Base-by-base conservation (phyloP, 192 early-diverging fungal species). In the Coemansia sp. region DNA sequence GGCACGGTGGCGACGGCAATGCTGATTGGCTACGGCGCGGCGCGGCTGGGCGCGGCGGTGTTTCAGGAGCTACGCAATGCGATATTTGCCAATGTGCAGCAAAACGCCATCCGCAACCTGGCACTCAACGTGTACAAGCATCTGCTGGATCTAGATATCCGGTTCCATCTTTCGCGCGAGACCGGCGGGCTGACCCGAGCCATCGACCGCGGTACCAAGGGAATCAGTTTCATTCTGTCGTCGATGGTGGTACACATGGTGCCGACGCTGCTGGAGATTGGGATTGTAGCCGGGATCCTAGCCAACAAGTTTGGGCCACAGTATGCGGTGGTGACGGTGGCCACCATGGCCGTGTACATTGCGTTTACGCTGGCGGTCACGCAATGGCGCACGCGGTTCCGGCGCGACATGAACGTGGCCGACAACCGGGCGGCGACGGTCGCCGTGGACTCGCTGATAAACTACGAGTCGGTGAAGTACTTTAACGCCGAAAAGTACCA, bases 391-490 rank as follows among this genome's bases (percentile, higher is more conserved):
- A 87, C 86, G 29, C 78, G 83, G 63, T 87, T 90, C 73, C 85
- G 97, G 22, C 87, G 87, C 38, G 77, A 92, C 42, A 96, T 96
- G 81, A 99, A 99, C 64, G 78, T 83, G 20, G 95, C 97, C 11
- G 97, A 99, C 60, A 99, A 98, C 66, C 70, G 87, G 64, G 97
- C 94, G 5, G 95, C 97, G 0, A 86, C 91, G 6, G 84, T 87
- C 4, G 93, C 94, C 5, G 93, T 96, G 0, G 97, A 99, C 62
- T 93, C 95, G 22, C 79, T 99, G 34, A 84, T 99, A 51, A 99
- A 99, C 56, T 95, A 91, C 66, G 97, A 99, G 72, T 88, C 94
- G 8, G 97, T 99, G 49, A 97, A 99, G 77, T 85, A 89, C 63
- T 94, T 98, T 67, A 93, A 88, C 58, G 96, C 95, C 59, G 97